Evolutionary conservation across 2,329 filamentous ascomycete genomes (phyloP), one percentile per base, ranked within the genome.

Genomic region (Metarhizium humberi): DNA sequence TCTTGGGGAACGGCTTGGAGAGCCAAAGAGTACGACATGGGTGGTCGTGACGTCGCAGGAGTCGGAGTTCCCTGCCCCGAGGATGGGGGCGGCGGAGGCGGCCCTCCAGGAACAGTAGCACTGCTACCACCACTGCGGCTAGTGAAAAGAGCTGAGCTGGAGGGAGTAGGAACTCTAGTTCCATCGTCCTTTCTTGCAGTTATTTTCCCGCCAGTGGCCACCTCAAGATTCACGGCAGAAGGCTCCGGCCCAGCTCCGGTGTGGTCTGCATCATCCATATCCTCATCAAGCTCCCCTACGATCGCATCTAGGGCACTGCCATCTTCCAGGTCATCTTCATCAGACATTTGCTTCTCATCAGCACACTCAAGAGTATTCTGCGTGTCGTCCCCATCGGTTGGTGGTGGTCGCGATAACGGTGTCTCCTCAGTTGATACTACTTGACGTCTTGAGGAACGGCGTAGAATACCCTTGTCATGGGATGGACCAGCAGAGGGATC

Each of bases 131-230:
- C 74, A 55, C 73, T 71, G 13, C 75, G 72, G 32, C 71, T 61
- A 20, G 20, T 40, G 6, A 16, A 1, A 14, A 50, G 32, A 34
- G 69, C 68, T 29, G 70, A 63, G 40, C 64, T 86, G 1, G 86
- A 85, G 5, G 92, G 92, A 2, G 92, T 96, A 8, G 87, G 82
- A 55, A 97, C 84, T 57, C 89, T 80, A 3, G 90, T 95, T 5
- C 92, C 92, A 67, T 96, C 92, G 63, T 96, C 92, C 65, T 94
- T 92, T 52, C 88, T 87, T 43, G 92, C 92, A 1, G 90, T 95
- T 14, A 96, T 87, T 66, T 90, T 95, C 14, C 91, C 92, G 20
- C 86, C 88, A 18, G 88, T 85, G 43, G 86, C 91, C 46, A 96
- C 83, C 69, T 97, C 92, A 67, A 99, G 82, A 64, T 90, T 96